phyloP scores from a whole-genome alignment of 2,329 filamentous ascomycete species.

The Penicillium olsonii region DNA sequence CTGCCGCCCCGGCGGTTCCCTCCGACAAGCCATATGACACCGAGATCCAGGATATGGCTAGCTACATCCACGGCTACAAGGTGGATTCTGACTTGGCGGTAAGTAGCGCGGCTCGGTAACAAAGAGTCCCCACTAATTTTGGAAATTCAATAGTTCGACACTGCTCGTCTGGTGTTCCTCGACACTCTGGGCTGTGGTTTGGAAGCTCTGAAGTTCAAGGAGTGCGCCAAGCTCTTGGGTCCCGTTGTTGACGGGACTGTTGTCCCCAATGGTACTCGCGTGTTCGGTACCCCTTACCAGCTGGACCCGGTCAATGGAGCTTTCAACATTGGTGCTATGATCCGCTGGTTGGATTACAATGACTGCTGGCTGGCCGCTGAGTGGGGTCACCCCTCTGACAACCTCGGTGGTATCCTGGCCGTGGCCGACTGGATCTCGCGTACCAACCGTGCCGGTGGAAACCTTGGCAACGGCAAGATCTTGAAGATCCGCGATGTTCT shows the following conservation, averaged over 20 bases:
- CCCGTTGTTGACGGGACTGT: conserved; percentile 86
- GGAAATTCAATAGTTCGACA: conserved; percentile 65
- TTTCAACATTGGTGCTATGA: conserved; percentile 99
- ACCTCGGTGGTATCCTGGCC: conserved; percentile 92
- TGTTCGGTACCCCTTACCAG: conserved; percentile 89
- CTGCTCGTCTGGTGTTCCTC: conserved; percentile 92
- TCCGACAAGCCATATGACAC: conserved; percentile 70
- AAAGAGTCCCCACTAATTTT: conserved; percentile 2
- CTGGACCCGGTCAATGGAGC: conserved; percentile 93
- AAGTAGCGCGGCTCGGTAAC: conserved; percentile 41
- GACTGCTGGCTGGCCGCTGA: conserved; percentile 99
- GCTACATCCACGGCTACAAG: conserved; percentile 89
- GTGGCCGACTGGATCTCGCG: conserved; percentile 97
- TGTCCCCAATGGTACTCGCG: conserved; percentile 87
- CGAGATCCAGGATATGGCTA: conserved; percentile 92
- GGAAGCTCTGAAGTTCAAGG: conserved; percentile 91
- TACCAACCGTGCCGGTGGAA: conserved; percentile 84
- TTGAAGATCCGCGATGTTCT: conserved; percentile 88
- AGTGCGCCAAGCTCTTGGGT: conserved; percentile 92
- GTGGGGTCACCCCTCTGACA: conserved; percentile 98
- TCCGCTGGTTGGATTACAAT: conserved; percentile 99
- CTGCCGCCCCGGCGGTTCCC: conserved; percentile 37
- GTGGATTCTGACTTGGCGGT: conserved; percentile 92
- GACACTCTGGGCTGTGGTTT: conserved; percentile 97
- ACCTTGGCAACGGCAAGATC: conserved; percentile 70